A percentile compares a stretch with the other conserved stretches of the same genome.
These are phyloP conservation scores for Hanseniaspora hatyaiensis DNA, from an alignment of 805 yeast genomes.

Conservation along the genomic window DNA sequence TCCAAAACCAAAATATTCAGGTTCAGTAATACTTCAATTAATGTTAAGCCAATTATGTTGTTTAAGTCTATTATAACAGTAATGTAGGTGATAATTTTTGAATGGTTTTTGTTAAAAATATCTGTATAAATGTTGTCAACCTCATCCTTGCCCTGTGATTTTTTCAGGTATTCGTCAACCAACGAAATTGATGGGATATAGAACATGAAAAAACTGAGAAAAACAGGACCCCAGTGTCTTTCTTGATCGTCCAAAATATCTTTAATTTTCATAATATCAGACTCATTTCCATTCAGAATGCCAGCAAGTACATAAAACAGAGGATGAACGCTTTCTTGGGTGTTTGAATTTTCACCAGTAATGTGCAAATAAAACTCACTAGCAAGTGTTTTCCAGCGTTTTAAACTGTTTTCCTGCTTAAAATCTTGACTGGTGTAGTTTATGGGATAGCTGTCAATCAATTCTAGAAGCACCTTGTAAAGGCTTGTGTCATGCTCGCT, in stretches of 20 bases:
- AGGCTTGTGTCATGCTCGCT: no score
- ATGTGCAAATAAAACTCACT: slow-evolving; percentile 4
- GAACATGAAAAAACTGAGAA: no score
- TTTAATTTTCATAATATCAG: background rate
- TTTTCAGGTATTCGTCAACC: slow-evolving; percentile 33
- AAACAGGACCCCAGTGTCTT: slow-evolving; percentile 4
- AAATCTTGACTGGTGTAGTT: background rate
- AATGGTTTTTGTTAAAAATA: slow-evolving; percentile 1
- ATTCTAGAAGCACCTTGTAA: slow-evolving; percentile 2
- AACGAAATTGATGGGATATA: slow-evolving; percentile 45
- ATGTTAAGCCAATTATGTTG: slow-evolving; percentile 6
- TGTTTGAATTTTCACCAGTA: background rate
- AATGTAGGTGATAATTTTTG: slow-evolving; percentile 2
- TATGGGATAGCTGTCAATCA: slow-evolving; percentile 5
- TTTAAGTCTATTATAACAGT: slow-evolving; percentile 9
- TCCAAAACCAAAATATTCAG: slow-evolving; percentile 4
- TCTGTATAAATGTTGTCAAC: slow-evolving; percentile 1
- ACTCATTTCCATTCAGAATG: slow-evolving; percentile 11
- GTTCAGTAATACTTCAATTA: slow-evolving; percentile 6
- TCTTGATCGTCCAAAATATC: background rate
- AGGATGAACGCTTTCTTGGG: background rate
- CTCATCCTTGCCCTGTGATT: slow-evolving; percentile 21
- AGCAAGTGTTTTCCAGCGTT: slow-evolving; percentile 2
- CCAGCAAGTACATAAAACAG: background rate
- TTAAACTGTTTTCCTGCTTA: background rate